Percentiles rank a stretch among this genome's conserved stretches.
Conservation (phyloP, 106 monocot genomes). For the Iris macrosiphon region DNA sequence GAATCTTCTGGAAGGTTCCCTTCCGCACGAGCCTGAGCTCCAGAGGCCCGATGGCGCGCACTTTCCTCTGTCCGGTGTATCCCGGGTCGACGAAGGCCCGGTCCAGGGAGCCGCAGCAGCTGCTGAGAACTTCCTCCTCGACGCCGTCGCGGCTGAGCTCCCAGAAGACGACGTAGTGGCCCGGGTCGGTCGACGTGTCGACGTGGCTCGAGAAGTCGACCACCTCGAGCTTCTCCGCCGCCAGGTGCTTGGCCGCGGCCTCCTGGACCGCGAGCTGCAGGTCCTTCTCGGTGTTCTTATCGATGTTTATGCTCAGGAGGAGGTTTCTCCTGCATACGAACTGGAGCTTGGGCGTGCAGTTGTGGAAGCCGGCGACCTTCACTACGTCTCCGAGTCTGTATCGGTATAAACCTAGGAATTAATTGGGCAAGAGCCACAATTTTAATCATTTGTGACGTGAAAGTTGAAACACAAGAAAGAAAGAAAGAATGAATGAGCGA, state of each 20-base stretch:
- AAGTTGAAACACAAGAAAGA: conserved; percentile 15
- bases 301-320: conserved; percentile 75
- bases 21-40: conserved; percentile 56
- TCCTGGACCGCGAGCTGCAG: conserved; percentile 66
- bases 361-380: conserved; percentile 69
- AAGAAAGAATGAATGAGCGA: background rate
- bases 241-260: conserved; percentile 51
- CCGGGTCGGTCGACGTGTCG: conserved; percentile 59
- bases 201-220: conserved; percentile 84
- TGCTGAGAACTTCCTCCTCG: conserved; percentile 37
- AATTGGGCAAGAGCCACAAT: too few species aligned
- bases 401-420: conserved; percentile 65
- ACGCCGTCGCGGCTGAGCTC: conserved; percentile 58
- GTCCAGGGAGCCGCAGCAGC: conserved; percentile 65
- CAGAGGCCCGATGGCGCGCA: conserved; percentile 43
- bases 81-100: conserved; percentile 63
- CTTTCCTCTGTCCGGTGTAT: conserved; percentile 58
- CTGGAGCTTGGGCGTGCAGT: conserved; percentile 68
- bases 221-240: conserved; percentile 78
- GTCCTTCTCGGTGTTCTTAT: conserved; percentile 98
- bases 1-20: conserved; percentile 76
- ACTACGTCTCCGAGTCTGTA: conserved; percentile 83
- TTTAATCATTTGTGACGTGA: too few species aligned
- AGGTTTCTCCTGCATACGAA: conserved; percentile 74
- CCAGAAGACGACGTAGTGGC: conserved; percentile 87